A percentile compares a stretch with the other conserved stretches of the same genome.
These are phyloP conservation scores for Aureobasidium subglaciale DNA, from an alignment of 2,329 filamentous ascomycete genomes.

Conservation along the genomic window DNA sequence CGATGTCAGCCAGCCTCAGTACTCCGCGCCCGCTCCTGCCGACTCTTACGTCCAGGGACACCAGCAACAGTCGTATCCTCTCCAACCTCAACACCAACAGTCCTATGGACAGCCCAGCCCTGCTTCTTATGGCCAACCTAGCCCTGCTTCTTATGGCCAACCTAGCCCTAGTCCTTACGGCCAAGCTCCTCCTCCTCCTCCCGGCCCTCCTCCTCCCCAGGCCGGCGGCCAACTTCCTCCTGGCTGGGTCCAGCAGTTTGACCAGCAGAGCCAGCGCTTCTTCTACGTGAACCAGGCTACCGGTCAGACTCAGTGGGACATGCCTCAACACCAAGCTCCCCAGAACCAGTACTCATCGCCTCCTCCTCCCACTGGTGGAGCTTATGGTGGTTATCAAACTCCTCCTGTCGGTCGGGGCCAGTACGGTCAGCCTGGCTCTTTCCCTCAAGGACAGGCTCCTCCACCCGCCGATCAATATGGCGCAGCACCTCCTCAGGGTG, in stretches of 20 bases:
- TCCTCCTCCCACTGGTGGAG: slow-evolving; percentile 4
- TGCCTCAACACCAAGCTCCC: slow-evolving; percentile 35
- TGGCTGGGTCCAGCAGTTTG: slow-evolving; percentile 59
- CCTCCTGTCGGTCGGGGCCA: slow-evolving; percentile 22
- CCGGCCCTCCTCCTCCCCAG: slow-evolving; percentile 22
- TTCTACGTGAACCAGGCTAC: slow-evolving; percentile 59
- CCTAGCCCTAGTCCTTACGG: slow-evolving; percentile 20
- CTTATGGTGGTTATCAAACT: slow-evolving; percentile 20
- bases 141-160: slow-evolving; percentile 19
- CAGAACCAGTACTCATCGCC: slow-evolving; percentile 9
- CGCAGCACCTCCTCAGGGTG: background rate
- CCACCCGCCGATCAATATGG: background rate
- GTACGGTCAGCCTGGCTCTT: slow-evolving; percentile 3
- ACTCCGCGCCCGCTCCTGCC: slow-evolving; percentile 11
- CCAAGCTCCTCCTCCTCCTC: slow-evolving; percentile 24
- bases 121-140: slow-evolving; percentile 14
- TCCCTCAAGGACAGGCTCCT: background rate
- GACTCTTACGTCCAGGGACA: slow-evolving; percentile 22
- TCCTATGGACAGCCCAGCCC: slow-evolving; percentile 14
- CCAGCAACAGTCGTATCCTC: slow-evolving; percentile 24
- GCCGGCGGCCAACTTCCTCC: slow-evolving; percentile 46
- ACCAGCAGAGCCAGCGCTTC: slow-evolving; percentile 54
- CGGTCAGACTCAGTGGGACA: slow-evolving; percentile 58
- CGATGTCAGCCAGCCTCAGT: slow-evolving; percentile 1
- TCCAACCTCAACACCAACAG: slow-evolving; percentile 17